phyloP scores from a whole-genome alignment of 2,329 filamentous ascomycete genomes.

The Tolypocladium guangdongense region DNA sequence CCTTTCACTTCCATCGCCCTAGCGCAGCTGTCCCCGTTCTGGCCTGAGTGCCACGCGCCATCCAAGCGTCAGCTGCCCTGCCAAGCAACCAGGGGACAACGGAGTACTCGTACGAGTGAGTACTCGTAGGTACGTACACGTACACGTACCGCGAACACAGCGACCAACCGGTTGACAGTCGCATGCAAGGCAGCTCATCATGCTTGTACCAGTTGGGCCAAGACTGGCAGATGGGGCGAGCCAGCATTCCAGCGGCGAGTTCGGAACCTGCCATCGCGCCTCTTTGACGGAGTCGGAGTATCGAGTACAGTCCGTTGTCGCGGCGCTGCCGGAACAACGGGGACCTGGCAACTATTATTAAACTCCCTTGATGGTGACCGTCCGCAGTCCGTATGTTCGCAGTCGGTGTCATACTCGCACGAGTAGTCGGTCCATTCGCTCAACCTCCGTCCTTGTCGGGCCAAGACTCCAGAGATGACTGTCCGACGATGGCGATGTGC shows the following conservation, averaged over 20 bases:
- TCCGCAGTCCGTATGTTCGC: not conserved
- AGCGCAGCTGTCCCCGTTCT: not conserved
- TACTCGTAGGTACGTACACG: too few species aligned
- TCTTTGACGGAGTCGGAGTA: too few species aligned
- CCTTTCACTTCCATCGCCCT: not conserved
- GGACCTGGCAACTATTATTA: too few species aligned
- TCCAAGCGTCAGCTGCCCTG: not conserved
- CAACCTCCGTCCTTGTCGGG: not conserved
- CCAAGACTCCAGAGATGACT: not conserved
- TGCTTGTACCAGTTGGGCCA: too few species aligned
- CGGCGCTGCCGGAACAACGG: not conserved
- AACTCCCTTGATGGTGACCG: too few species aligned
- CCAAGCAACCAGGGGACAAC: not conserved
- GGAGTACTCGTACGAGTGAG: too few species aligned
- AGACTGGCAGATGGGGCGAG: not conserved
- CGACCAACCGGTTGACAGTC: too few species aligned
- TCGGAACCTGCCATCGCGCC: slow-evolving; percentile 1
- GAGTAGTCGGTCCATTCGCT: not conserved
- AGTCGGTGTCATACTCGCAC: not conserved
- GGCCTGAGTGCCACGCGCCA: slow-evolving; percentile 1
- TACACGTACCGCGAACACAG: too few species aligned
- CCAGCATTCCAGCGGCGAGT: not conserved
- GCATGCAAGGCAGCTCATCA: too few species aligned
- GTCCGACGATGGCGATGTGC: not conserved
- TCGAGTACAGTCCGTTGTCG: not conserved